A percentile compares a stretch with the other conserved stretches of the same genome.
These are phyloP conservation scores for Tagetes erecta DNA, from an alignment of 129 eudicot genomes.

Conservation along the genomic window DNA sequence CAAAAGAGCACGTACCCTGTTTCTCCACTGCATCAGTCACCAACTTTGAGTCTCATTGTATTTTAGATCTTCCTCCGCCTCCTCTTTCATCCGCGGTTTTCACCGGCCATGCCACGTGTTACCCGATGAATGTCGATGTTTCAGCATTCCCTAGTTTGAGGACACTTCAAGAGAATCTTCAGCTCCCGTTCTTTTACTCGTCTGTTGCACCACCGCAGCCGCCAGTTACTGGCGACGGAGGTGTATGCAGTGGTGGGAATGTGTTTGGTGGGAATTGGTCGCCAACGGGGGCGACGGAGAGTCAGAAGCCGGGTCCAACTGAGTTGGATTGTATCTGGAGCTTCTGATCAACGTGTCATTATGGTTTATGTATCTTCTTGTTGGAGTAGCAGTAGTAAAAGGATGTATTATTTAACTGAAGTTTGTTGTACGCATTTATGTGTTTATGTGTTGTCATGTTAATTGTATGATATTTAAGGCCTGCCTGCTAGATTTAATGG, in stretches of 20 bases:
- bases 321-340: constrained; percentile 88
- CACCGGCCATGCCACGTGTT: constrained; percentile 10
- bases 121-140: constrained; percentile 34
- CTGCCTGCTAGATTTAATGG: no score
- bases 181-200: constrained; percentile 52
- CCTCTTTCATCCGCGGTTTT: constrained; percentile 11
- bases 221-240: constrained; percentile 32
- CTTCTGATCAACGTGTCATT: constrained; percentile 31
- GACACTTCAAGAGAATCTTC: constrained; percentile 67
- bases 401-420: no score
- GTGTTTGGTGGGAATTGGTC: constrained; percentile 26
- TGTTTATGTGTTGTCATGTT: no score
- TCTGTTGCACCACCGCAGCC: constrained; percentile 42
- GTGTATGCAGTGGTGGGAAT: constrained; percentile 23
- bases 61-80: constrained; percentile 41
- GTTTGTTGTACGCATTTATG: no score
- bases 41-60: constrained; percentile 22
- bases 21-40: constrained; percentile 71
- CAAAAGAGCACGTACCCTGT: constrained; percentile 97
- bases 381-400: no score
- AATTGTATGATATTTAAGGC: no score
- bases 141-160: constrained; percentile 60
- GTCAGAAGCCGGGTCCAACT: constrained; percentile 44
- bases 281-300: constrained; percentile 39
- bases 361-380: no score